Base-by-base conservation (phyloP, 352 stramenopile species). In the Globisporangium paroecandrum region DNA sequence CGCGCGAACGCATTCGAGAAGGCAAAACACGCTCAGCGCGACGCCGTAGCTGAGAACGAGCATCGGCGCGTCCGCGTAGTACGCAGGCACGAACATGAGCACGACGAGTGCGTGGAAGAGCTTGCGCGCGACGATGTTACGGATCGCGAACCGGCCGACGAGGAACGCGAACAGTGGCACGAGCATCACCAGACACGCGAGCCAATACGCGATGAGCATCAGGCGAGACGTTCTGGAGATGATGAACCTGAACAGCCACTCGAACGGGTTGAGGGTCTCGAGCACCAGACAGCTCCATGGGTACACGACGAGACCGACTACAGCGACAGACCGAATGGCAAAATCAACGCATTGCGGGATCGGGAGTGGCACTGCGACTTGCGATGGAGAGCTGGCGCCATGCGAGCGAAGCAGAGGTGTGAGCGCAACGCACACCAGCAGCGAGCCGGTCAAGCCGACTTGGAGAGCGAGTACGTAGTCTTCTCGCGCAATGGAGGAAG, bases 101-200 rank as follows among this genome's bases (percentile, higher is more conserved):
- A 94, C 87, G 10, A 88, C 81, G 9, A 93, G 81, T n/a, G 85
- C 58, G 68, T 95, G 87, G 64, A 93, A 95, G 4, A 94, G 73
- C 69, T 95, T 95, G 57, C 85, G 72, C 22, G 87, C 81, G 29
- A 95, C 74, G 65, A 95, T 95, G 34, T 86, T 83, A 18, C 77
- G 81, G 5, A 95, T 69, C 7, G 54, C 63, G 12, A 87, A 77
- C 22, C 32, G 66, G 1, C 66, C 59, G 3, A 74, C 75, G 20
- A 89, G 59, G 55, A 81, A 24, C 2, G 77, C 72, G 57, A 89
- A 89, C 3, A 83, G 64, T 20, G 86, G 84, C 46, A 94, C 71
- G 38, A 89, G 77, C 4, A 91, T 43, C 10, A 73, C 53, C 10
- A 93, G 73, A 51, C 82, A 82, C 18, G 56, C 60, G 1, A 80